Evolutionary conservation across 495 filamentous ascomycete genomes (phyloP), one percentile per base, ranked within the genome.

Genomic region (Elaphomyces granulatus): DNA sequence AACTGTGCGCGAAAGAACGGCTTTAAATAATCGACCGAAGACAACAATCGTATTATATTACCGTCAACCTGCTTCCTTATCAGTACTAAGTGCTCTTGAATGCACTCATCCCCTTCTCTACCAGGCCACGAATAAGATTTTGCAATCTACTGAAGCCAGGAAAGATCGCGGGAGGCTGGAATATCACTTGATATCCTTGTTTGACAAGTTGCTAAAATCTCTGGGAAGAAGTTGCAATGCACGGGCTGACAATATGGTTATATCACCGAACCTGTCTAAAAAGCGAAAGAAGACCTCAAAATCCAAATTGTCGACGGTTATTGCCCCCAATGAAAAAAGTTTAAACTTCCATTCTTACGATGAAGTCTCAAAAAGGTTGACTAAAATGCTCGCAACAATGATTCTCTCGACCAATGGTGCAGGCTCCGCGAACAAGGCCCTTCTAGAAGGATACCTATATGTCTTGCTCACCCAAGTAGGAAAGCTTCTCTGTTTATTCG

Each of bases 181-280:
- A 1, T 70, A 68, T 47, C 55, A 58, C 20, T 40, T 70, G 6
- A 60, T 62, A 9, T 50, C 45, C 19, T 49, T 71, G 10, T 69
- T 63, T 38, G 55, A 64, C 23, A 54, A 55, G 14, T 51, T 46
- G 4, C 47, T 70, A 44, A 42, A 52, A 8, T 44, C 47, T 20
- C 44, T 70, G 2, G 44, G 52, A 14, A 43, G 48, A 4, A 34
- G 54, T 36, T 63, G 62, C 39, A 50, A 42, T 12, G 32, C 36
- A 2, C 46, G 53, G 20, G 32, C 51, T 9, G 40, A 45, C 8
- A 36, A 45, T 15, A 43, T 37, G 23, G 36, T 15, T 0, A 2
- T 31, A 37, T 32, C 38, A 10, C 3, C 30, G 8, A 30, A 9
- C 12, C 12, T 28, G 12, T 6, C 23, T 12, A 28, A 31, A 6